These are phyloP conservation scores for Cutaneotrichosporon sp. DNA, from an alignment of 1,284 basidiomycete species.

Conservation along the genomic window DNA sequence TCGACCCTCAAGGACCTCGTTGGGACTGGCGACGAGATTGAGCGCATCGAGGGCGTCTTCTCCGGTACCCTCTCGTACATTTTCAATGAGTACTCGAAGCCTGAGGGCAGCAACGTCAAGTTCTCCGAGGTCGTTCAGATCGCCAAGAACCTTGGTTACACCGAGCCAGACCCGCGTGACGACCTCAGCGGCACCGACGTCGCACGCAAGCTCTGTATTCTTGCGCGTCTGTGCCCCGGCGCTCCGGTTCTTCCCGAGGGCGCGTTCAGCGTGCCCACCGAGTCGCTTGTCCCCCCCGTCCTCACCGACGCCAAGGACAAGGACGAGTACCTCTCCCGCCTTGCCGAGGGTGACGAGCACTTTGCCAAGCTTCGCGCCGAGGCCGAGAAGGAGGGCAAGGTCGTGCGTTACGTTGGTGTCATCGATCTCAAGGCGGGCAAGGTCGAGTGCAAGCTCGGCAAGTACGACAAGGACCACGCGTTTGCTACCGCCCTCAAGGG, in stretches of 20 bases:
- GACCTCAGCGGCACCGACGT: constrained; percentile 96
- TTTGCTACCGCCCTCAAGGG: constrained; percentile 94
- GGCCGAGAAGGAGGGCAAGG: constrained; percentile 73
- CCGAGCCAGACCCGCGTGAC: constrained; percentile 95
- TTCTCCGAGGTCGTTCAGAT: constrained; percentile 88
- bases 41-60: constrained; percentile 60
- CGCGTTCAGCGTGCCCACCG: constrained; percentile 75
- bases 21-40: constrained; percentile 79
- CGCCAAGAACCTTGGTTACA: constrained; percentile 92
- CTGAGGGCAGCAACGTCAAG: constrained; percentile 50
- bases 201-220: constrained; percentile 92
- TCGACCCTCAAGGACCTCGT: constrained; percentile 88
- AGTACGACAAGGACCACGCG: constrained; percentile 85
- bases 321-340: constrained; percentile 74
- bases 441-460: constrained; percentile 84
- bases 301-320: constrained; percentile 68
- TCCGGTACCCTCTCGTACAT: constrained; percentile 98
- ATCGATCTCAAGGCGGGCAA: constrained; percentile 73
- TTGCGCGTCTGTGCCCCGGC: constrained; percentile 69
- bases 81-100: constrained; percentile 88
- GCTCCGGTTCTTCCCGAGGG: constrained; percentile 61
- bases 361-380: constrained; percentile 74
- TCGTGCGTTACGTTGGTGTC: constrained; percentile 91
- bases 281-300: constrained; percentile 78
- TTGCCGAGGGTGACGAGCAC: constrained; percentile 80